Base-by-base conservation (phyloP, 148 eudicot species). In the Hydrangea macrophylla region DNA sequence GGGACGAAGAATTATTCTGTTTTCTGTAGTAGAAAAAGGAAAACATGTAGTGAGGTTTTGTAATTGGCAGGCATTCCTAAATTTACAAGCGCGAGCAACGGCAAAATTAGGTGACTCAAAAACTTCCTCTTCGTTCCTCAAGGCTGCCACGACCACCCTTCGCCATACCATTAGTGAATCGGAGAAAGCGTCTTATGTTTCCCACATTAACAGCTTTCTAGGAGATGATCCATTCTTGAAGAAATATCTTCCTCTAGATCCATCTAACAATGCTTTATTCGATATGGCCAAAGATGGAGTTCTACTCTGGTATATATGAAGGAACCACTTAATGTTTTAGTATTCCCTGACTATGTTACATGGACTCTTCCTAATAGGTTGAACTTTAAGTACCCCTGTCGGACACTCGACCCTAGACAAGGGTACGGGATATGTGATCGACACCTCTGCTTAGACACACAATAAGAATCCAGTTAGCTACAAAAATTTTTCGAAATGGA, bases 261-360 rank as follows among this genome's bases (percentile, higher is more conserved):
- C 96, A 7, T 50, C 81, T 65, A 65, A 81, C 56, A 84, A 85
- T 81, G 85, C 81, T 54, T 70, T 92, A 58, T 89, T 89, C 64
- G 96, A 92, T 25, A 83, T 92, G 20, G 92, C 83, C 27, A 92
- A 89, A 68, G 88, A 79, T 73, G 97, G 97, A 39, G 93, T 92
- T 78, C 96, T 92, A 54, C 78, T 92, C 60, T 92, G 97, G 97
- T 92, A 83, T 22, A 25, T 59, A 2, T n/a, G 55, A 48, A 24
- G 40, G 3, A 45, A 33, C 25, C 54, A 23, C 30, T 23, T 35
- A 10, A 48, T 17, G 20, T 27, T 70, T 51, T 2, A 8, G 17
- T 25, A 18, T 22, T 69, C n/a, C 9, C 15, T n/a, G n/a, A n/a
- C n/a, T n/a, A n/a, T n/a, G n/a, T n/a, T n/a, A n/a, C n/a, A n/a